phyloP scores from a whole-genome alignment of 108 stramenopile genomes.

The Cyclostephanos invisitatus region DNA sequence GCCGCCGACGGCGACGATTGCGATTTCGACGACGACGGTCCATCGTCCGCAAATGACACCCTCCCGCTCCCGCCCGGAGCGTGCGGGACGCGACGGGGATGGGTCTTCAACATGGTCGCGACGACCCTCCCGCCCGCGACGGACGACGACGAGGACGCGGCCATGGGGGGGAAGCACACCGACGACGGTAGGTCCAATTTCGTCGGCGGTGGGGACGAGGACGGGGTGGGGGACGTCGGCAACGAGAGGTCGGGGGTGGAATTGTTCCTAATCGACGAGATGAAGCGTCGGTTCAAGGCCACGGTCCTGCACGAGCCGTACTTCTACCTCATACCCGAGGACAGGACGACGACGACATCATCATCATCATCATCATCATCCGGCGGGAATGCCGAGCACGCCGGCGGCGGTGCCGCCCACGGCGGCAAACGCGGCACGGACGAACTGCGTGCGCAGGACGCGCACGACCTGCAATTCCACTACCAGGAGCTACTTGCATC shows the following conservation, averaged over 20 bases:
- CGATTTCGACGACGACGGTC: constrained; percentile 41
- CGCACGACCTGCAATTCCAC: constrained; percentile 40
- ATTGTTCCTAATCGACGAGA: too few relatives aligned
- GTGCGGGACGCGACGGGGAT: constrained; percentile 60
- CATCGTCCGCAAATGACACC: constrained; percentile 41
- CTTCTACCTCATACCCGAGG: constrained; percentile 85
- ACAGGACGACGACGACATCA: constrained; percentile 29
- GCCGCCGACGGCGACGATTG: constrained; percentile 27
- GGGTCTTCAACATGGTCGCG: constrained; percentile 92
- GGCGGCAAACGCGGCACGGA: constrained; percentile 28
- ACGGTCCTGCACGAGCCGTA: too few relatives aligned
- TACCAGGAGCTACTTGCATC: constrained; percentile 72
- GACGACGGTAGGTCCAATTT: background rate
- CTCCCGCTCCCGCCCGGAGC: constrained; percentile 22
- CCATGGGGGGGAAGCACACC: background rate
- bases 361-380: too few relatives aligned
- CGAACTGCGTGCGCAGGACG: constrained; percentile 19
- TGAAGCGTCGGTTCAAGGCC: too few relatives aligned
- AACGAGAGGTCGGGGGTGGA: too few relatives aligned
- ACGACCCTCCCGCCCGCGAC: constrained; percentile 63
- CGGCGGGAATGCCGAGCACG: too few relatives aligned
- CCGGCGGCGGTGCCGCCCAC: too few relatives aligned
- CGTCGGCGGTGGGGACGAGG: too few relatives aligned
- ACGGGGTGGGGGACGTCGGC: too few relatives aligned
- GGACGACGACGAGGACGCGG: constrained; percentile 19